These are phyloP conservation scores for Geotrichum phurueaensis DNA, from an alignment of 1,139 yeast genomes.

Conservation along the genomic window DNA sequence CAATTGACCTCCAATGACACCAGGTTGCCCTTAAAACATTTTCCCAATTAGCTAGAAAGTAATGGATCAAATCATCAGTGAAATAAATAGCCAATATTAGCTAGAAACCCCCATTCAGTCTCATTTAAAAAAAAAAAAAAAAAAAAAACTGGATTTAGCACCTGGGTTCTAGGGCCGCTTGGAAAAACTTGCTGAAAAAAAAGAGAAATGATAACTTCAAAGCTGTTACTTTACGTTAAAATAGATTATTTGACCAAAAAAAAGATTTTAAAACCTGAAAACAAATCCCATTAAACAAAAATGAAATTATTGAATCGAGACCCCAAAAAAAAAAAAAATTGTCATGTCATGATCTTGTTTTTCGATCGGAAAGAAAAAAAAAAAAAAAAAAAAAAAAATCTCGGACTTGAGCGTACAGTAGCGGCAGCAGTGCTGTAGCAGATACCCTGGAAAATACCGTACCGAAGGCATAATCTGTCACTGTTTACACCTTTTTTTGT, in stretches of 20 bases:
- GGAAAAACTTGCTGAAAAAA: no score
- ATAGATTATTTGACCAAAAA: background rate
- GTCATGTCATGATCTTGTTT: background rate
- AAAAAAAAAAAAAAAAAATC: background rate
- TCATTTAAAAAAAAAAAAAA: no score
- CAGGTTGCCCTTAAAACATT: no score
- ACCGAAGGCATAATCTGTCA: background rate
- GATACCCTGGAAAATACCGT: background rate
- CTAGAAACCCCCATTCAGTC: no score
- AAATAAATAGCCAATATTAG: no score
- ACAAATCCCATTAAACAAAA: background rate
- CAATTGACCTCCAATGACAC: no score
- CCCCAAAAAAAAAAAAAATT: background rate
- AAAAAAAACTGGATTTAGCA: no score
- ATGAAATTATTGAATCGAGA: background rate
- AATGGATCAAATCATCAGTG: no score
- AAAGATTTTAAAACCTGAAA: background rate
- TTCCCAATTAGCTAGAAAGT: no score
- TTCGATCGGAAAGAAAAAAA: background rate
- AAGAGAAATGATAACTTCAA: no score
- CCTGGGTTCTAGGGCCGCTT: no score
- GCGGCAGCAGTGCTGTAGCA: background rate
- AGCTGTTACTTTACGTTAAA: background rate
- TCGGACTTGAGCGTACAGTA: background rate
- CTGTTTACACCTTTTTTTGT: background rate